Percentiles rank a stretch among this genome's conserved stretches.
phyloP scores from a whole-genome alignment of 768 basidiomycete species.

The Psilocybe sp. region DNA sequence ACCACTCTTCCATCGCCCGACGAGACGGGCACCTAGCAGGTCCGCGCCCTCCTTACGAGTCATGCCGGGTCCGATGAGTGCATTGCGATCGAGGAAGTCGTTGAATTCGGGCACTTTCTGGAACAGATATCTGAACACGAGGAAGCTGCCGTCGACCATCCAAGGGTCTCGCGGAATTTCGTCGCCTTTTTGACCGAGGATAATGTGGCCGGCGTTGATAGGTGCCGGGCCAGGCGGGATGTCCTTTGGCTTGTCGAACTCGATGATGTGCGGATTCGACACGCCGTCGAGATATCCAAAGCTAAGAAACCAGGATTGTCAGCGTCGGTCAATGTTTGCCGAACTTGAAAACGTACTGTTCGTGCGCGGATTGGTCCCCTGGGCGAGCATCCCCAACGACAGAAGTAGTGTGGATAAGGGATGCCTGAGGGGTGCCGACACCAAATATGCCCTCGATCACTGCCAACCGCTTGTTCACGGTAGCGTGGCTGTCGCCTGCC shows the following conservation, averaged over 20 bases:
- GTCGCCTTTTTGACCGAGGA: conserved; percentile 45
- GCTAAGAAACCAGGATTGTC: conserved; percentile 15
- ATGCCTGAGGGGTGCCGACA: conserved; percentile 20
- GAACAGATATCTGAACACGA: conserved; percentile 49
- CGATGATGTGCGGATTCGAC: conserved; percentile 44
- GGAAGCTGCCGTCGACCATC: conserved; percentile 42
- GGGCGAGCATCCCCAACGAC: conserved; percentile 43
- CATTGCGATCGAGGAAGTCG: conserved; percentile 39
- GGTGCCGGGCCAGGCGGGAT: conserved; percentile 33
- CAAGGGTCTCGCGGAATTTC: conserved; percentile 14
- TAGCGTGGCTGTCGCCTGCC: conserved; percentile 40
- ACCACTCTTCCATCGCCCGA: conserved; percentile 59
- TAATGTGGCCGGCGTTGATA: conserved; percentile 39
- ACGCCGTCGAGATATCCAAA: conserved; percentile 55
- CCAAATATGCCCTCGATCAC: conserved; percentile 36
- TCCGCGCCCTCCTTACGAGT: conserved; percentile 39
- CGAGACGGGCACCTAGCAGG: conserved; percentile 49
- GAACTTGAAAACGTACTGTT: conserved; percentile 33
- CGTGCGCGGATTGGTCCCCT: conserved; percentile 39
- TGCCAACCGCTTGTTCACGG: conserved; percentile 31
- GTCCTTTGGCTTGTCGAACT: conserved; percentile 28
- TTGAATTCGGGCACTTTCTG: conserved; percentile 54
- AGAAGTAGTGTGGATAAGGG: conserved; percentile 36
- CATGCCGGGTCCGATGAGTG: conserved; percentile 33
- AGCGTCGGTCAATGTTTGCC: not conserved